Evolutionary conservation across 2,329 filamentous ascomycete genomes (phyloP).

Genomic region (Claviceps cyperi): DNA sequence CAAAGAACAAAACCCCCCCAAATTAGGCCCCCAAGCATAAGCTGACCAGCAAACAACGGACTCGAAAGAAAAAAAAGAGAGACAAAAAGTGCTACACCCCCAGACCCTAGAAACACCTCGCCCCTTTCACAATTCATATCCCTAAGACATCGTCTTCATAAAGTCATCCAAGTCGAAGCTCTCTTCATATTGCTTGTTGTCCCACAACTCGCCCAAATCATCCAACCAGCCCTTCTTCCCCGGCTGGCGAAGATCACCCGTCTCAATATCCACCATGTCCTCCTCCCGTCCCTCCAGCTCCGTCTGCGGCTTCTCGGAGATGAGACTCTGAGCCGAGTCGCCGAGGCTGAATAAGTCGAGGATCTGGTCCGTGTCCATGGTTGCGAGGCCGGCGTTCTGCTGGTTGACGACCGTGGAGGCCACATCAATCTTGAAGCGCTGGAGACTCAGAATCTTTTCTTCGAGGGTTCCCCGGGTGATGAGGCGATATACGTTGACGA

Average conservation of each 20-base stretch:
- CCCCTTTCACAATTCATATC: background rate
- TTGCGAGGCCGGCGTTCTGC: slow-evolving; percentile 84
- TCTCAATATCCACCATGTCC: slow-evolving; percentile 87
- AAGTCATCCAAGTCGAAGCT: slow-evolving; percentile 95
- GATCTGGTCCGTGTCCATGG: slow-evolving; percentile 98
- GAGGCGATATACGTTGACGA: slow-evolving; percentile 94
- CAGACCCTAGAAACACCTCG: background rate
- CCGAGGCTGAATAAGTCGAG: slow-evolving; percentile 90
- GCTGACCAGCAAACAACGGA: background rate
- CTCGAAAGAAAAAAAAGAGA: background rate
- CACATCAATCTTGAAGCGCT: slow-evolving; percentile 99
- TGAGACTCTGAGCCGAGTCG: slow-evolving; percentile 55
- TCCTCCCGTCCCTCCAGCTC: slow-evolving; percentile 51
- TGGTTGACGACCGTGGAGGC: slow-evolving; percentile 97
- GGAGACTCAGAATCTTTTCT: slow-evolving; percentile 94
- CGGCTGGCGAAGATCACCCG: slow-evolving; percentile 82
- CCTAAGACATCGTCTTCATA: slow-evolving; percentile 73
- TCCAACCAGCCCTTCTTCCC: slow-evolving; percentile 95
- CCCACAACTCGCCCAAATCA: slow-evolving; percentile 91
- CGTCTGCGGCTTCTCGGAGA: slow-evolving; percentile 45
- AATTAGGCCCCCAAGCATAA: background rate
- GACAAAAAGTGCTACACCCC: background rate
- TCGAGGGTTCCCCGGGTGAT: slow-evolving; percentile 92
- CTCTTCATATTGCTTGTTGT: slow-evolving; percentile 94
- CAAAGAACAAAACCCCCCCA: background rate